Evolutionary conservation across 2,329 filamentous ascomycete species (phyloP), one percentile per base, ranked within the genome.

Genomic region (Verticillium longisporum): DNA sequence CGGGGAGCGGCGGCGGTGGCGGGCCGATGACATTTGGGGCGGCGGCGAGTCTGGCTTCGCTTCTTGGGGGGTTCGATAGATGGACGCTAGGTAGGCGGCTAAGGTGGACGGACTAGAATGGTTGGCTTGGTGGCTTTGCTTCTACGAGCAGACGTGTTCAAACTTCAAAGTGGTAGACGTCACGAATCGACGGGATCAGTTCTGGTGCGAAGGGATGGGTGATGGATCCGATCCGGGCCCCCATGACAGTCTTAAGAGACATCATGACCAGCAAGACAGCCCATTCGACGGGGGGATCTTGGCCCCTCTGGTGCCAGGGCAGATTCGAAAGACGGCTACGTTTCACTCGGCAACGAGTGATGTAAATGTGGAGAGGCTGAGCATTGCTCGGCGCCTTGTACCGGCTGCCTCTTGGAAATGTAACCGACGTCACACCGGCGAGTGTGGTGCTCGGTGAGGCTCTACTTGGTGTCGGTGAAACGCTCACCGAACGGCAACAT

Each of bases 301-400:
- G 45, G 15, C 9, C 26, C 26, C 26, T 50, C 13, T 36, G 34
- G 45, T 50, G 21, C 45, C 18, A 50, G 45, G 45, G 18, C 45
- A 50, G n/a, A 50, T 6, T 10, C 45, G n/a, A 26, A 18, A 50
- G 32, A 15, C 6, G 36, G 34, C 37, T 36, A 2, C 53, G 53
- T n/a, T 31, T 26, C 26, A 26, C 26, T 26, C 15, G 55, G 56
- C 56, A 38, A 37, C 11, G 37, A 21, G 45, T 59, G 58, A 59
- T 59, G 58, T 59, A 59, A 59, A 59, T 54, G 58, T 59, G 58
- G 58, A 34, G 41, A 45, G 56, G 56, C 36, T 32, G 41, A 9
- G 45, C 45, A 50, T 50, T 36, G 45, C 45, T 50, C 45, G 45
- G 45, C 34, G 34, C 34, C 34, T 9, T 13, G 13, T 36, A 6